Base-by-base conservation (phyloP, 352 stramenopile genomes). In the Pythium brassicae region DNA sequence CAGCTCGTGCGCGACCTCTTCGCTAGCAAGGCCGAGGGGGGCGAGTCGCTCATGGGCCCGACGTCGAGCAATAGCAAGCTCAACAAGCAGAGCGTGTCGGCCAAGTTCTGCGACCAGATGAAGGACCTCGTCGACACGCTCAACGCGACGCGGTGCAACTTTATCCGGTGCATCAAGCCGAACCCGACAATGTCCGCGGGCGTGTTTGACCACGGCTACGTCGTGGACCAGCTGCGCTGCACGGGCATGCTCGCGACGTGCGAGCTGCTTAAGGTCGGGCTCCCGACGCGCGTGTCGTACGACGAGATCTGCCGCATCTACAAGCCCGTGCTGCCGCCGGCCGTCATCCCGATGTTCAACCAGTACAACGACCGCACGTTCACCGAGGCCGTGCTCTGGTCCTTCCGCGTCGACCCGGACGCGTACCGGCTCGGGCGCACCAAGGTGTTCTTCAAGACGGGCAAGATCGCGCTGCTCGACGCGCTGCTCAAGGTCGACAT, bases 371-470 rank as follows among this genome's bases (percentile, higher is more conserved):
- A 95, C 40, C 81, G 74, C 32, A 91, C 86, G 23, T 92, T 96
- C 59, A 93, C 90, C 49, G 77, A 90, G 52, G 89, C 87, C 11
- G 83, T 97, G 25, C 65, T 97, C 25, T 97, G 86, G 85, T 92
- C 87, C 22, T 96, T 97, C 76, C 84, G 84, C 46, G 84, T 97
- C 15, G 80, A 92, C 43, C 65, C 75, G 4, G 83, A 94, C 42
- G 82, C 83, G 19, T 97, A 96, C 67, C 83, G 82, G 48, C 75
- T 97, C 9, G 89, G 89, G 64, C 78, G 81, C 32, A 96, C 89
- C 12, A 91, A 92, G 63, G 85, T 96, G 23, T 97, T 97, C 68
- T 96, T 97, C 69, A 94, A 92, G 73, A 94, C 87, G 17, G 89
- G 89, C 59, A 94, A 95, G 66, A 96, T 97, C 58, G 84, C 87